Evolutionary conservation across 768 basidiomycete species (phyloP).

Genomic region (Lactarius indigo): DNA sequence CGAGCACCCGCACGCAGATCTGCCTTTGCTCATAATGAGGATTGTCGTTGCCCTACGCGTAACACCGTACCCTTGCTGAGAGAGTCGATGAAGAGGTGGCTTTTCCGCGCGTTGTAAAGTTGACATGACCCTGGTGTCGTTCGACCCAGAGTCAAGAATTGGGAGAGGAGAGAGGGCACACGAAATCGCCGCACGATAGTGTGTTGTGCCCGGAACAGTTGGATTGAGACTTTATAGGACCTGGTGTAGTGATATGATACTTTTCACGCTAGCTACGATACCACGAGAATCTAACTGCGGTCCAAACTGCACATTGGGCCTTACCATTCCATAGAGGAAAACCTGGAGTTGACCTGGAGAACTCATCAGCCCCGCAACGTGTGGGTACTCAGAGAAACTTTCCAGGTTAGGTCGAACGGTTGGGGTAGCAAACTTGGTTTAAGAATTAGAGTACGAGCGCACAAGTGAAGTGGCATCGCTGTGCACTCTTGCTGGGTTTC

Average conservation of each 20-base stretch:
- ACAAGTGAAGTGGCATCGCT: too few relatives aligned
- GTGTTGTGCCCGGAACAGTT: neutral
- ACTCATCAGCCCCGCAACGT: neutral
- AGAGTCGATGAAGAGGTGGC: neutral
- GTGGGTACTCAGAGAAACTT: too few relatives aligned
- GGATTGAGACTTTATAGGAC: neutral
- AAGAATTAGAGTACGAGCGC: too few relatives aligned
- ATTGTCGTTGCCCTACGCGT: neutral
- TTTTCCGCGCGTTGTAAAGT: neutral
- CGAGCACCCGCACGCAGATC: neutral
- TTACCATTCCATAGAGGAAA: neutral
- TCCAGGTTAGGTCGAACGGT: too few relatives aligned
- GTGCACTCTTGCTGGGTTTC: too few relatives aligned
- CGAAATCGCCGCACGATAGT: neutral
- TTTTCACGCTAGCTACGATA: neutral
- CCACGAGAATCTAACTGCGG: neutral
- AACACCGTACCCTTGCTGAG: neutral
- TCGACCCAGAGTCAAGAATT: neutral
- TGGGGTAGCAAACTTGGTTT: too few relatives aligned
- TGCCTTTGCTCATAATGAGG: neutral
- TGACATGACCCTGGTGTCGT: neutral
- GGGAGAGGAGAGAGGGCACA: neutral
- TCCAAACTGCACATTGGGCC: too few relatives aligned
- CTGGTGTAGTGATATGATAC: neutral
- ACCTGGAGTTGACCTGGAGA: neutral